Evolutionary conservation across 768 basidiomycete species (phyloP), one percentile per base, ranked within the genome.

Genomic region (Suillus variegatus): DNA sequence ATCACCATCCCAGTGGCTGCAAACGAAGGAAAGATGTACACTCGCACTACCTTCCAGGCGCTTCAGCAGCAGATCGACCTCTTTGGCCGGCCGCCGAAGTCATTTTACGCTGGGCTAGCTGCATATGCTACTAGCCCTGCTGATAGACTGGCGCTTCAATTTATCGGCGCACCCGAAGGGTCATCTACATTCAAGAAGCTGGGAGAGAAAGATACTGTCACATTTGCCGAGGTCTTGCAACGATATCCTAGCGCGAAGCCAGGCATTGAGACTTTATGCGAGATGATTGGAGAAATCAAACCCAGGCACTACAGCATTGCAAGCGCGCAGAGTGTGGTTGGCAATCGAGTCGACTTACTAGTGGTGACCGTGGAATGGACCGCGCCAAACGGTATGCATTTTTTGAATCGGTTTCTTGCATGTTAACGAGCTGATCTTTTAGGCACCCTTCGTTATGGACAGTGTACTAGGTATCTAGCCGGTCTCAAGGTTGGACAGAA

Each of bases 301-400:
- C 96, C 97, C 4, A 86, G 97, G 67, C 97, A 99, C 78, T 99
- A 99, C 78, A 97, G 94, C 77, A 99, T 99, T 73, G 97, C 97
- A 25, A 95, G 93, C 69, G 88, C 95, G 41, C 97, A 99, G 78
- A 92, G 91, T 72, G 95, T 92, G 64, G 96, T 99, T 18, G 97
- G 97, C 6, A 86, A 99, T 74, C 87, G 92, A 64, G 95, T 99
- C 9, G 97, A 99, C 77, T 81, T 99, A 36, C 81, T 99, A 65
- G 91, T 99, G 66, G 97, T 99, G 43, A 96, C 95, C 1, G 96
- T 99, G 41, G 95, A 98, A 66, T 99, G 97, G 97, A 73, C 84
- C 49, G 88, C 91, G 20, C 90, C 95, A 12, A 85, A 80, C 71
- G 96, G 96, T 95, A 72, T 76, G 86, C 82, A 20, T 47, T 66